phyloP scores from a whole-genome alignment of 1,284 basidiomycete genomes.

The Heterobasidion occidentale region DNA sequence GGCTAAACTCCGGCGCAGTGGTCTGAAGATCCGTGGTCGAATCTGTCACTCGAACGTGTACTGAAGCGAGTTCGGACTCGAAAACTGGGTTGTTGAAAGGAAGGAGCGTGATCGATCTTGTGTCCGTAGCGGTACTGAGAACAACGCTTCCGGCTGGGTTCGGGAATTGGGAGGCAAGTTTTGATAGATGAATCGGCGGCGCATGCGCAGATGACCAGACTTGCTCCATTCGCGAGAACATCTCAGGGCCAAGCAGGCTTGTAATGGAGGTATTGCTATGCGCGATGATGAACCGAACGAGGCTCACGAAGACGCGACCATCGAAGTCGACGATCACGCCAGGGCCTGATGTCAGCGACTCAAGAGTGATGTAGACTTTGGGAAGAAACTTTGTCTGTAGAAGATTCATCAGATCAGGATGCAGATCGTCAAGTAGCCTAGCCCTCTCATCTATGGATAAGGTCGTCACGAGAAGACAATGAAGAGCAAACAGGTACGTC shows the following conservation, averaged over 20 bases:
- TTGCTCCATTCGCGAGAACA: constrained; percentile 8
- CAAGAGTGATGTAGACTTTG: constrained; percentile 23
- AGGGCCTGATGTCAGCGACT: constrained; percentile 16
- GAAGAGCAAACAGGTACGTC: constrained; percentile 30
- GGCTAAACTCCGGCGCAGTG: constrained; percentile 28
- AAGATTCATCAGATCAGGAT: constrained; percentile 18
- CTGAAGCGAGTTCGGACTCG: constrained; percentile 32
- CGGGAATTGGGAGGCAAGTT: background rate
- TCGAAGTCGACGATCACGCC: constrained; percentile 35
- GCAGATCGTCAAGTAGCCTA: constrained; percentile 21
- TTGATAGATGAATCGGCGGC: background rate
- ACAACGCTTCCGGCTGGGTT: background rate
- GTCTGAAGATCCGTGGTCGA: constrained; percentile 12
- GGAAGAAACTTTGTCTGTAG: constrained; percentile 33
- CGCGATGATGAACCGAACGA: constrained; percentile 27
- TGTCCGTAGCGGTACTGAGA: background rate
- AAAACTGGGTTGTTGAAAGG: constrained; percentile 47
- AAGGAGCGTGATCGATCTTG: constrained; percentile 25
- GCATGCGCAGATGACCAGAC: background rate
- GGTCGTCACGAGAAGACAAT: constrained; percentile 32
- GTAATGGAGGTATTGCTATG: constrained; percentile 14
- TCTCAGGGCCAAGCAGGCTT: constrained; percentile 23
- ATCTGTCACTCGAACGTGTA: constrained; percentile 24
- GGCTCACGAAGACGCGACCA: constrained; percentile 38
- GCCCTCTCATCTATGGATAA: constrained; percentile 39